Percentiles rank a stretch among this genome's conserved stretches.
These are phyloP conservation scores for Silene coronaria DNA, from an alignment of 179 eudicot species.

Conservation along the genomic window DNA sequence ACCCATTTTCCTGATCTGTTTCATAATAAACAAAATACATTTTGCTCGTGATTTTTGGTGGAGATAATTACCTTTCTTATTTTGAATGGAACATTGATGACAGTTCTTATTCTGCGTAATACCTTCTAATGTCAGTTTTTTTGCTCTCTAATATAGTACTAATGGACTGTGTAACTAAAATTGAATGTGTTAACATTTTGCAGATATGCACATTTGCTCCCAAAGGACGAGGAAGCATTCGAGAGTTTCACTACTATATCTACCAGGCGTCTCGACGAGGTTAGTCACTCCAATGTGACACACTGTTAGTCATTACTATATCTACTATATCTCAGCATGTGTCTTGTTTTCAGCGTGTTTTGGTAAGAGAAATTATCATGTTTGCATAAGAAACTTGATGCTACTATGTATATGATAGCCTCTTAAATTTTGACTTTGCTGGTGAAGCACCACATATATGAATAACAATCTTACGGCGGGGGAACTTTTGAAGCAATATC, in stretches of 20 bases:
- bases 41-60: no score
- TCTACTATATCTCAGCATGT: neutral
- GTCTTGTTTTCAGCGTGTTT: neutral
- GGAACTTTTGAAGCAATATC: no score
- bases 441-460: no score
- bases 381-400: constrained; percentile 1
- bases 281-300: constrained; percentile 23
- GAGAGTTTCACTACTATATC: constrained; percentile 62
- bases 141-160: neutral
- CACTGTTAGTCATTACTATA: no score
- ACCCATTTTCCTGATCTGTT: no score
- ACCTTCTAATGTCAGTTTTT: neutral
- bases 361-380: neutral
- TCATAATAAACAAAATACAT: no score
- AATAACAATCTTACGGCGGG: no score
- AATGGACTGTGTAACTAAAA: neutral
- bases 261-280: constrained; percentile 89
- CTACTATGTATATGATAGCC: neutral
- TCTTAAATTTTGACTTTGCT: neutral
- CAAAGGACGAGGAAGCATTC: constrained; percentile 87
- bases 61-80: no score
- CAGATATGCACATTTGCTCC: constrained; percentile 92
- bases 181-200: neutral
- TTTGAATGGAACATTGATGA: no score
- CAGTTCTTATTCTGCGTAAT: neutral